Base-by-base conservation (phyloP, 2,329 filamentous ascomycete species). In the Scolecobasidium constrictum region DNA sequence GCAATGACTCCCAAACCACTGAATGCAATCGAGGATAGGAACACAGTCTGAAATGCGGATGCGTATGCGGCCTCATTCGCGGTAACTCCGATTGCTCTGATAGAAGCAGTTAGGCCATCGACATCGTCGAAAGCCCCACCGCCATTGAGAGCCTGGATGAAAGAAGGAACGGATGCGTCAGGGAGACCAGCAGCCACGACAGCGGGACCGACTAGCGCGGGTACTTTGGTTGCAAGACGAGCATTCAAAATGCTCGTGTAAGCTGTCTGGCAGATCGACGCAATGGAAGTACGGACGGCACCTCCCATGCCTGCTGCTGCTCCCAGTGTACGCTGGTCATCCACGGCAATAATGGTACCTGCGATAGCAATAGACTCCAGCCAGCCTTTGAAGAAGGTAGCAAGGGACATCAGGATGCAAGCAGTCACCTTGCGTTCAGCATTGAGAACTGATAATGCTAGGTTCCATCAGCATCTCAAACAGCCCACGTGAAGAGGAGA, bases 31-130 rank as follows among this genome's bases (percentile, higher is more conserved):
- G 56, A 63, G 1, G 58, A 56, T 2, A 66, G 45, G 26, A 64
- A 67, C 0, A 68, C 62, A 2, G 64, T 65, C 45, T 60, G 53
- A 47, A 64, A 65, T 4, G 63, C 61, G 33, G 63, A 56, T 1
- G 61, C 52, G 40, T 62, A 62, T 4, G 63, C 65, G 4, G 48
- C 52, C 1, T 59, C 56, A 16, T 65, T 42, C 5, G 56, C 59
- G 3, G 42, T 48, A 2, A 47, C 44, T 1, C 64, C 61, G 0
- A 59, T 57, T 2, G 50, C 51, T 15, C 57, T 49, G 3, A 66
- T 53, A 0, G 50, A 47, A 2, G 50, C 48, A 1, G 56, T 61
- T 22, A 65, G 43, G 3, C 58, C 57, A 0, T 59, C 49, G 36
- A 61, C 52, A 9, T 48, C 46, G 3, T 49, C 48, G 4, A 64